A percentile compares a stretch with the other conserved stretches of the same genome.
These are phyloP conservation scores for Coemansia sp. DNA, from an alignment of 192 early-diverging fungal species.

Conservation along the genomic window DNA sequence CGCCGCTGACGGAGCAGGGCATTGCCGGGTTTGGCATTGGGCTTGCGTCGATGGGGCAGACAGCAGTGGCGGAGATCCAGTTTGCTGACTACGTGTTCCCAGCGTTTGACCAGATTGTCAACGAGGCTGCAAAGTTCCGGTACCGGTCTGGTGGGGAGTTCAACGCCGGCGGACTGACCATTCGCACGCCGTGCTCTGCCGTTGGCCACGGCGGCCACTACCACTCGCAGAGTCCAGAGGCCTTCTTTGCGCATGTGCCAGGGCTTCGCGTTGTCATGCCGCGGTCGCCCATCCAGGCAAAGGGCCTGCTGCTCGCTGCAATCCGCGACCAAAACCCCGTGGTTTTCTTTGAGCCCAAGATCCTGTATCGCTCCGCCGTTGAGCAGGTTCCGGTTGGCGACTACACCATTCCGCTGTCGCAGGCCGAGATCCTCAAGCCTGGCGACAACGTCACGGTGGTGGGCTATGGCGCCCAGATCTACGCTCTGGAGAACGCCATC, in stretches of 20 bases:
- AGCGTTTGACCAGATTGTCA: conserved; percentile 97
- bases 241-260: conserved; percentile 92
- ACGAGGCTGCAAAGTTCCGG: conserved; percentile 97
- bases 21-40: conserved; percentile 96
- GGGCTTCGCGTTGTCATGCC: conserved; percentile 94
- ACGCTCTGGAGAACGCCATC: conserved; percentile 90
- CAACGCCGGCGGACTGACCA: conserved; percentile 85
- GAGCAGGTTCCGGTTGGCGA: conserved; percentile 94
- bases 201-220: conserved; percentile 98
- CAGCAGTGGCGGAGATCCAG: conserved; percentile 97
- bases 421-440: conserved; percentile 84
- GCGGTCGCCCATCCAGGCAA: conserved; percentile 91
- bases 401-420: conserved; percentile 86
- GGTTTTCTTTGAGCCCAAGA: conserved; percentile 97
- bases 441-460: conserved; percentile 91
- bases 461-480: conserved; percentile 91
- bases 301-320: conserved; percentile 86
- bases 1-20: conserved; percentile 93
- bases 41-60: conserved; percentile 91
- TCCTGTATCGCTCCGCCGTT: conserved; percentile 91
- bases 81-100: conserved; percentile 99
- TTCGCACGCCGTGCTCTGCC: conserved; percentile 88
- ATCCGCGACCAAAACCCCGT: conserved; percentile 93
- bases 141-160: conserved; percentile 94
- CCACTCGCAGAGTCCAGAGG: conserved; percentile 93